Evolutionary conservation across 1,139 yeast species (phyloP).

Genomic region (Candida freyschussii): DNA sequence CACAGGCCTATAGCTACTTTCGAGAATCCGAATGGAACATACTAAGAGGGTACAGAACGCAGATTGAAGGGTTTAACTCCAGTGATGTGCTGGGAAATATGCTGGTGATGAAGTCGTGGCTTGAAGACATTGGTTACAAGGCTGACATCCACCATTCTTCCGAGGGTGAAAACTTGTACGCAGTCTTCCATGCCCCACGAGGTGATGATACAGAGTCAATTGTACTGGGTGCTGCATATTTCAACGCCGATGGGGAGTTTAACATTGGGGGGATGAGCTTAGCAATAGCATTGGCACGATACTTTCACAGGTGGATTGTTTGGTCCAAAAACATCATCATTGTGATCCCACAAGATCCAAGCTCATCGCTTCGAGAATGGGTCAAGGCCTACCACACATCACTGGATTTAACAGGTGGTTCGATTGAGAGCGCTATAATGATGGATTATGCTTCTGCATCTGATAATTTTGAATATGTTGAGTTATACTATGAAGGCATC

Average conservation of each 20-base stretch:
- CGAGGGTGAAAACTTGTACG: slow-evolving; percentile 56
- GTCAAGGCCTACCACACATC: slow-evolving; percentile 90
- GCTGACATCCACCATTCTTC: slow-evolving; percentile 47
- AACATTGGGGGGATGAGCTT: slow-evolving; percentile 82
- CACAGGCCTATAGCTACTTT: slow-evolving; percentile 88
- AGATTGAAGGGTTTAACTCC: slow-evolving; percentile 34
- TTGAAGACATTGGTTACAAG: slow-evolving; percentile 68
- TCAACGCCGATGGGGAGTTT: slow-evolving; percentile 46
- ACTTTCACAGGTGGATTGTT: slow-evolving; percentile 77
- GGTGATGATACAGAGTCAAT: slow-evolving; percentile 97
- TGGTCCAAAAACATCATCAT: slow-evolving; percentile 94
- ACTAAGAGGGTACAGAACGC: slow-evolving; percentile 70
- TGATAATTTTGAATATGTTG: slow-evolving; percentile 72
- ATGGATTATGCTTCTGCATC: slow-evolving; percentile 66
- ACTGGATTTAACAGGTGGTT: slow-evolving; percentile 88
- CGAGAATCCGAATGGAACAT: slow-evolving; percentile 94
- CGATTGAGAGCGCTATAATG: slow-evolving; percentile 87
- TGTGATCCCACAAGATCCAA: slow-evolving; percentile 74
- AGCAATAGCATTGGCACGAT: slow-evolving; percentile 68
- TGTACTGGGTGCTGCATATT: slow-evolving; percentile 89
- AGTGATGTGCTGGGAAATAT: slow-evolving; percentile 18
- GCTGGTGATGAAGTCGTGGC: slow-evolving; percentile 57
- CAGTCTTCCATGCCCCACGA: slow-evolving; percentile 84
- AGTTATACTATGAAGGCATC: slow-evolving; percentile 77
- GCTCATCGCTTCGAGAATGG: slow-evolving; percentile 74